phyloP scores from a whole-genome alignment of 2,329 filamentous ascomycete species.

The Zasmidium citrigriseum region DNA sequence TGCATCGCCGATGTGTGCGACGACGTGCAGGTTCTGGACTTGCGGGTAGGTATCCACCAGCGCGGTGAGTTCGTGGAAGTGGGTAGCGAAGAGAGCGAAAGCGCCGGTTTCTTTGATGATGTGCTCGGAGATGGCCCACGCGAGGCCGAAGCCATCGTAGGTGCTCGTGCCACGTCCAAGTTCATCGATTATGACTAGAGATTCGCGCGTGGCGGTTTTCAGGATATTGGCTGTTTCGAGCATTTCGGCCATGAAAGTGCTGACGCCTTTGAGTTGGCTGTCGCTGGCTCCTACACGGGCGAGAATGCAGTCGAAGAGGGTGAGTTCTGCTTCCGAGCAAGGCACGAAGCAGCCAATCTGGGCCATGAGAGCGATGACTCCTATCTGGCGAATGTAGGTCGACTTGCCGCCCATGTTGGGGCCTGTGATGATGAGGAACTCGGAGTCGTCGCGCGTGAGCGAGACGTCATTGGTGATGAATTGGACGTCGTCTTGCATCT shows the following conservation, averaged over 20 bases:
- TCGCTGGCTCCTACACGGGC: conserved; percentile 94
- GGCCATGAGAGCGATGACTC: conserved; percentile 95
- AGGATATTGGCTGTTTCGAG: conserved; percentile 97
- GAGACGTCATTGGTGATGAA: conserved; percentile 98
- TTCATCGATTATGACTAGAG: conserved; percentile 97
- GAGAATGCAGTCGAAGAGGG: conserved; percentile 95
- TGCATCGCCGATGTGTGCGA: conserved; percentile 76
- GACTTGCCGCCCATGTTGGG: conserved; percentile 99
- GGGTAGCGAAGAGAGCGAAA: conserved; percentile 92
- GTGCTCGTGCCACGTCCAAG: conserved; percentile 95
- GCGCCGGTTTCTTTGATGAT: conserved; percentile 94
- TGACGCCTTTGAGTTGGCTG: conserved; percentile 95
- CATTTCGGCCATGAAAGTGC: conserved; percentile 99
- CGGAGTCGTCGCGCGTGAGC: conserved; percentile 73
- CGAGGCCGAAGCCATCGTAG: conserved; percentile 97
- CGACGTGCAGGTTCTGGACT: conserved; percentile 91
- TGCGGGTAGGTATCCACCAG: conserved; percentile 83
- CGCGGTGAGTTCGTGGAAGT: conserved; percentile 96
- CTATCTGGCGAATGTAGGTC: conserved; percentile 96
- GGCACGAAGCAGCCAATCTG: conserved; percentile 97
- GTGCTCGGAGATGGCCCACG: conserved; percentile 98
- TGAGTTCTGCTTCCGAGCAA: conserved; percentile 84
- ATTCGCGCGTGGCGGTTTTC: conserved; percentile 92
- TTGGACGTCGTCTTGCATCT: conserved; percentile 96
- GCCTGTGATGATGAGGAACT: conserved; percentile 94